Conservation (phyloP, 768 basidiomycete species). For the Rhizopogon sp. region DNA sequence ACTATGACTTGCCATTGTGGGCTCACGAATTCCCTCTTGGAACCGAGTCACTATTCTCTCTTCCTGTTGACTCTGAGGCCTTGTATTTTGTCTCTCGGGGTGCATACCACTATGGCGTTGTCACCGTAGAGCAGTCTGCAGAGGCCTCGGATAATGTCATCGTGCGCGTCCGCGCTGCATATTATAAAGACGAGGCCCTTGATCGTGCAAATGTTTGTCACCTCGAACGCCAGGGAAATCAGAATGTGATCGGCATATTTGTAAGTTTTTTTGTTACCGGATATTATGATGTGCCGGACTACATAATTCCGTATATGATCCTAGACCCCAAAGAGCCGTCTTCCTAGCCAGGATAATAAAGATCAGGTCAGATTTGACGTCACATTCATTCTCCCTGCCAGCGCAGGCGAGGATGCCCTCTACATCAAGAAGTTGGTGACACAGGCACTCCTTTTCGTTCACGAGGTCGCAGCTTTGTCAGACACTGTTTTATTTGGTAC, state of each 20-base stretch:
- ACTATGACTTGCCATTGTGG: constrained; percentile 12
- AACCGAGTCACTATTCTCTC: constrained; percentile 20
- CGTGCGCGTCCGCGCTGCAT: constrained; percentile 28
- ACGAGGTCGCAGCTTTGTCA: constrained; percentile 24
- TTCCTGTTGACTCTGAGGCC: constrained; percentile 24
- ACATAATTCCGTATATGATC: not conserved
- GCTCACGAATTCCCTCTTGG: constrained; percentile 7
- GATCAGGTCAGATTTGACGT: constrained; percentile 24
- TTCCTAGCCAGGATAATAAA: not conserved
- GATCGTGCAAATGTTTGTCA: constrained; percentile 25
- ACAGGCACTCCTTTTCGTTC: constrained; percentile 22
- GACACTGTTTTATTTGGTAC: constrained; percentile 21
- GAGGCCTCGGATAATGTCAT: constrained; percentile 9
- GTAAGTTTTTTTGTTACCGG: constrained; percentile 18
- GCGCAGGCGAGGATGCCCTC: constrained; percentile 9
- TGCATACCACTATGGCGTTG: constrained; percentile 14
- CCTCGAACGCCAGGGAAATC: constrained; percentile 19
- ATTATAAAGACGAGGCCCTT: constrained; percentile 16
- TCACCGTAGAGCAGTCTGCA: constrained; percentile 15
- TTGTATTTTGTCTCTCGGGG: constrained; percentile 33
- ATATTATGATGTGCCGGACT: not conserved
- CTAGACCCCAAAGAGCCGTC: constrained; percentile 12
- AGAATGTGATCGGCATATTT: constrained; percentile 33
- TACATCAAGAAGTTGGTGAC: constrained; percentile 25
- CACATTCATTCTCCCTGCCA: constrained; percentile 24